Evolutionary conservation across 495 filamentous ascomycete species (phyloP).

Genomic region (Talaromyces proteolyticus): DNA sequence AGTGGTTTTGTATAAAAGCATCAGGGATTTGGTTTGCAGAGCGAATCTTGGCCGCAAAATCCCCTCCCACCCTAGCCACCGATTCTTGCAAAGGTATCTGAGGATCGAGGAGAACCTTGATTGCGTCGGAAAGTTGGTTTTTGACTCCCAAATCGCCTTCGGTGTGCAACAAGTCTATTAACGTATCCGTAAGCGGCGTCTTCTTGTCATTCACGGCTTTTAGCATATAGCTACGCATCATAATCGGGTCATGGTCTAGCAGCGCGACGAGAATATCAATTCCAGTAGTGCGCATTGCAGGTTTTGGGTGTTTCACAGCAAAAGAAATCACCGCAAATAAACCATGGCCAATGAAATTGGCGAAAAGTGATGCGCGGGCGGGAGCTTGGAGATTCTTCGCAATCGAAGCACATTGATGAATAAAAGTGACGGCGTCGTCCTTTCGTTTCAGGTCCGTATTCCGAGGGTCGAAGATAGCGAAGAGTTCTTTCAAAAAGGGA

Average conservation of each 20-base stretch:
- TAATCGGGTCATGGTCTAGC: constrained; percentile 90
- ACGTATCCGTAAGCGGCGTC: constrained; percentile 82
- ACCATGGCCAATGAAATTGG: constrained; percentile 82
- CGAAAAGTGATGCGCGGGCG: constrained; percentile 72
- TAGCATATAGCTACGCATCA: constrained; percentile 91
- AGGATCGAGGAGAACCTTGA: constrained; percentile 92
- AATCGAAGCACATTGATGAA: constrained; percentile 92
- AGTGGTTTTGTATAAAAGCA: constrained; percentile 78
- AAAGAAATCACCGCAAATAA: constrained; percentile 88
- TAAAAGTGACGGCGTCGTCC: constrained; percentile 92
- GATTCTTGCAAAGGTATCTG: constrained; percentile 56
- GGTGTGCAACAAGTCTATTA: constrained; percentile 86
- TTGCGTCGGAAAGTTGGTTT: constrained; percentile 90
- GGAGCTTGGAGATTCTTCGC: constrained; percentile 89
- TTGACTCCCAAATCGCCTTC: constrained; percentile 93
- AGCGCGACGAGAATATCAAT: constrained; percentile 91
- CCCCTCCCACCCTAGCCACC: constrained; percentile 60
- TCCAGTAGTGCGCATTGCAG: constrained; percentile 81
- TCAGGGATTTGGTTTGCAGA: constrained; percentile 73
- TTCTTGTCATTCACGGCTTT: constrained; percentile 83
- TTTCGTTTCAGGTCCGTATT: constrained; percentile 63
- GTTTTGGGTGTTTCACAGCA: constrained; percentile 77
- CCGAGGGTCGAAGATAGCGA: constrained; percentile 71
- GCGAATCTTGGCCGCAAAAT: constrained; percentile 60
- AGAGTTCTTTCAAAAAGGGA: constrained; percentile 79